Evolutionary conservation across 257 asterid species (phyloP), one percentile per base, ranked within the genome.

Genomic region (Anisodus acutangulus): DNA sequence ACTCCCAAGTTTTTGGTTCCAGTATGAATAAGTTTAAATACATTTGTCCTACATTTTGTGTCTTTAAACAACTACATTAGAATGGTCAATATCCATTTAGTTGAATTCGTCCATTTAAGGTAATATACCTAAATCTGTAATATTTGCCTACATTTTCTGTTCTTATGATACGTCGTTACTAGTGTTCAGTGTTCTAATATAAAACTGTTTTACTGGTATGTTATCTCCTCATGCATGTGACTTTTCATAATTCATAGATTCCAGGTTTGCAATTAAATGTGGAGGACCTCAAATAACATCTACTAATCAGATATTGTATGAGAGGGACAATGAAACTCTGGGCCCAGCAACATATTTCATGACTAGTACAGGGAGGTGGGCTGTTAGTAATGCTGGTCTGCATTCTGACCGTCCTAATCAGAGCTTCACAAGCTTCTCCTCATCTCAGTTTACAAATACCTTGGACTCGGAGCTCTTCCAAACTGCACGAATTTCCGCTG

Each of bases 321-420:
- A 94, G 87, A 88, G 81, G 68, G 97, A 95, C 17, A 83, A 84
- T 72, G 91, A 79, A 79, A 83, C 89, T 82, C 90, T 91, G 47
- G 98, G 98, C 85, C 97, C 98, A 49, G 92, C 97, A 51, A 85
- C 92, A 59, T 93, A 92, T 84, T 88, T 80, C 70, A 87, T 88
- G 85, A 86, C 90, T 15, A 83, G 84, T 66, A 72, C 89, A 11
- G 69, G 86, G 39, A 90, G 94, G 91, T 95, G 98, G 98, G 96
- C 92, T 81, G 93, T 95, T 71, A 95, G 98, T 82, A 95, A 95
- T 90, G 91, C 80, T 72, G 98, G 98, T 78, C 84, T 90, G 79
- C 90, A 92, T 83, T 51, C 92, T 69, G 94, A 82, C 58, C 89
- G 82, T 88, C 54, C 8, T 3, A 85, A 54, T 85, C 92, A 93